Evolutionary conservation across 2,329 filamentous ascomycete species (phyloP), one percentile per base, ranked within the genome.

Genomic region (Didymella keratinophila): DNA sequence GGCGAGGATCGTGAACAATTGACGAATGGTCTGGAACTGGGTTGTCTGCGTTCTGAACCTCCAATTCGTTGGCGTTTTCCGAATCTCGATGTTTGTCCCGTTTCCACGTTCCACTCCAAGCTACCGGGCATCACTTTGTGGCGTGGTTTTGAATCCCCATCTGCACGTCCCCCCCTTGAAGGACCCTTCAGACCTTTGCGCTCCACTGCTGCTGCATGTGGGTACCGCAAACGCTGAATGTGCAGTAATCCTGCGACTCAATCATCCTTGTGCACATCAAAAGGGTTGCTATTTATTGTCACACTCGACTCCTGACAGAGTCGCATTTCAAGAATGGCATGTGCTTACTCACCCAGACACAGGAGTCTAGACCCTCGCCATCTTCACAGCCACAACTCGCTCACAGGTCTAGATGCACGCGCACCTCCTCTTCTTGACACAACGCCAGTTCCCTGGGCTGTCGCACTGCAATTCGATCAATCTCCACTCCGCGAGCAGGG

Each of bases 1-100:
- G 50, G 56, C 45, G 50, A 58, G 50, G 25, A 58, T 58, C 56
- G 50, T 30, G 51, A 46, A 49, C 27, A 25, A 34, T 44, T 32
- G n/a, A 30, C 8, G 10, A 23, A 41, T n/a, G 25, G 41, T 43
- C 50, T 58, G 41, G 50, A 50, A 46, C 41, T 54, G 39, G 39
- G 14, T 50, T 34, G 41, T 16, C n/a, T 23, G 32, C 28, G 28
- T 20, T 42, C 14, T 9, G 27, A 11, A 20, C 34, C 5, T 23
- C 28, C 36, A 34, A 47, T 43, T 37, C 43, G 36, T 20, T 23
- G 14, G 10, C 6, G 14, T 20, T 36, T 28, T 4, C 14, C 18
- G 34, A 12, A 44, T 48, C 37, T 45, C 49, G 37, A 42, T 58
- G 43, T 28, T 28, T 14, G 10, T 20, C 32, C 45, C 12, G 27